phyloP scores from a whole-genome alignment of 495 filamentous ascomycete species.

The Aspergillus nidulans region DNA sequence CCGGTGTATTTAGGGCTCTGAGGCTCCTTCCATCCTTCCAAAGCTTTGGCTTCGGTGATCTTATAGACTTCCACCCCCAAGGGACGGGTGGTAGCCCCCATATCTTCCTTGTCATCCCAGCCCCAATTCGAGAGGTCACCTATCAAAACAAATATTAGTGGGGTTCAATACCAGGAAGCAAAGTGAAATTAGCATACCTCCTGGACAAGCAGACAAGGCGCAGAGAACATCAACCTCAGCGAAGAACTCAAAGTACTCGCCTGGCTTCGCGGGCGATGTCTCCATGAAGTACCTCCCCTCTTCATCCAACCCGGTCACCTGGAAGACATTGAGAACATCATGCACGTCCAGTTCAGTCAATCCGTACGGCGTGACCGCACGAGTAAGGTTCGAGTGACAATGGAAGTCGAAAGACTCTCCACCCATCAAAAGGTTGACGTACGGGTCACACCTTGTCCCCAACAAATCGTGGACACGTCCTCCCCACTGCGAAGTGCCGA shows the following conservation, averaged over 20 bases:
- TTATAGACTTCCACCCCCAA: slow-evolving; percentile 66
- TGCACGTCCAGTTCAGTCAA: slow-evolving; percentile 70
- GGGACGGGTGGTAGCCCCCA: slow-evolving; percentile 70
- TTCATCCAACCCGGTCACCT: slow-evolving; percentile 69
- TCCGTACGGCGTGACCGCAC: slow-evolving; percentile 63
- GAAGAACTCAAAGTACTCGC: slow-evolving; percentile 72
- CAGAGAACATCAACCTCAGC: slow-evolving; percentile 71
- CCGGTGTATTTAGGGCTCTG: slow-evolving; percentile 57
- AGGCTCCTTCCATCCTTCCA: slow-evolving; percentile 58
- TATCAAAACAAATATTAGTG: slow-evolving; percentile 36
- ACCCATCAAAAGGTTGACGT: slow-evolving; percentile 68
- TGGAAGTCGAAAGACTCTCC: slow-evolving; percentile 69
- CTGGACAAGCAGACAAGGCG: slow-evolving; percentile 61
- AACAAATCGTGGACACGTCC: slow-evolving; percentile 67
- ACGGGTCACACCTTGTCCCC: slow-evolving; percentile 74
- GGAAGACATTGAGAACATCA: slow-evolving; percentile 78
- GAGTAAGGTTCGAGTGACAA: slow-evolving; percentile 75
- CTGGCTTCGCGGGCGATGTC: slow-evolving; percentile 59
- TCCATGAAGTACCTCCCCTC: slow-evolving; percentile 76
- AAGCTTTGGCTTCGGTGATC: slow-evolving; percentile 45
- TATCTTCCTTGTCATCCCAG: slow-evolving; percentile 63
- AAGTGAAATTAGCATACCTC: slow-evolving; percentile 32
- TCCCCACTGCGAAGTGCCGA: slow-evolving; percentile 43
- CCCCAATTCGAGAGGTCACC: slow-evolving; percentile 73
- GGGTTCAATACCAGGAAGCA: background rate